Conservation (phyloP, 2,329 filamentous ascomycete genomes). For the Aspergillus persii region DNA sequence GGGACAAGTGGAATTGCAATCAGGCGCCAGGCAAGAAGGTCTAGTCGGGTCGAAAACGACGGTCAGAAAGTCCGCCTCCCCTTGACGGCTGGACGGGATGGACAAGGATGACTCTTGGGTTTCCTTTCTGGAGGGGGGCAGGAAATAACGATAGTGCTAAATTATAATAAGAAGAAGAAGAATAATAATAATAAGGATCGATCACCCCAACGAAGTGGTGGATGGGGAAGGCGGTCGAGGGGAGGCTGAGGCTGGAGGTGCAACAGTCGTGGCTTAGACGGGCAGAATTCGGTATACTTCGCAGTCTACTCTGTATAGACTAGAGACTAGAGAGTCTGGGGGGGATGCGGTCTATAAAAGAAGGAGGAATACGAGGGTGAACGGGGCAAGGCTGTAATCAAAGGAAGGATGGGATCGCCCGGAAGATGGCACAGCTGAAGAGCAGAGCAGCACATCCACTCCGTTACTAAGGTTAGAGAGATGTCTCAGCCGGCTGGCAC, state of each 20-base stretch:
- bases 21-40: not conserved
- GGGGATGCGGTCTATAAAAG: no score
- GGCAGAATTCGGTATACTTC: no score
- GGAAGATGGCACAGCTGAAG: slow-evolving; percentile 16
- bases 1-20: not conserved
- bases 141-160: no score
- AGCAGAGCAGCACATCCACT: slow-evolving; percentile 9
- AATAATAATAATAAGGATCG: no score
- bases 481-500: slow-evolving; percentile 22
- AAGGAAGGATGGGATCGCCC: slow-evolving; percentile 20
- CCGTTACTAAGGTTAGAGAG: slow-evolving; percentile 19
- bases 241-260: slow-evolving; percentile 21
- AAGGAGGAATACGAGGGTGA: no score
- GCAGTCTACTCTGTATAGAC: no score
- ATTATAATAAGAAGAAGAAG: no score
- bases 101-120: not conserved
- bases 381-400: not conserved
- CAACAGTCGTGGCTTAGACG: no score
- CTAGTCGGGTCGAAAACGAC: slow-evolving; percentile 1
- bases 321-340: no score
- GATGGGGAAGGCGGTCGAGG: slow-evolving; percentile 30
- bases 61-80: slow-evolving; percentile 7
- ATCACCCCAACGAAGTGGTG: not conserved
- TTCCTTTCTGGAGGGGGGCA: not conserved
- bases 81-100: slow-evolving; percentile 11